phyloP scores from a whole-genome alignment of 1,139 yeast species.

The Geotrichum carabidarum region DNA sequence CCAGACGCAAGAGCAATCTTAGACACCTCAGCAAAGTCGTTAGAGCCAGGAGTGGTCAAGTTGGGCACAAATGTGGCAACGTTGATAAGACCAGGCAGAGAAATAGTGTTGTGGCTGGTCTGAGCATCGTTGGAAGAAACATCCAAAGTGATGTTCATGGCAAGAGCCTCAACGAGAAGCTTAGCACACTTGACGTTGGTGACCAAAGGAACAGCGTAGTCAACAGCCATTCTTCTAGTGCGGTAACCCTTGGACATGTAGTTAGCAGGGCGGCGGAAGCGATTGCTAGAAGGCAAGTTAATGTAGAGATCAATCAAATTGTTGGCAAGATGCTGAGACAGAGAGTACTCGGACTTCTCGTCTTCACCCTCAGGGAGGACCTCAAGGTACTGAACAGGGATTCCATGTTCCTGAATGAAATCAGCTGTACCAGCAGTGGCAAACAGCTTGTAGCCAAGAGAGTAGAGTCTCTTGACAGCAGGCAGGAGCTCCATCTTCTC shows the following conservation, averaged over 20 bases:
- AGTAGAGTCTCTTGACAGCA: slow-evolving; percentile 71
- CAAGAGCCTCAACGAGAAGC: slow-evolving; percentile 85
- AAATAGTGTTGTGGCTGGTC: slow-evolving; percentile 77
- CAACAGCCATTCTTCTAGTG: slow-evolving; percentile 99
- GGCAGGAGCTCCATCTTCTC: slow-evolving; percentile 94
- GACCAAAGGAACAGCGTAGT: slow-evolving; percentile 93
- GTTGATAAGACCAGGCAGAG: slow-evolving; percentile 83
- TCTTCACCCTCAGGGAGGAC: slow-evolving; percentile 52
- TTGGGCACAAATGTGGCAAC: slow-evolving; percentile 76
- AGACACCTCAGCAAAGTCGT: slow-evolving; percentile 59
- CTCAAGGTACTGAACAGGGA: slow-evolving; percentile 94
- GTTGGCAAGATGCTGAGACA: slow-evolving; percentile 94
- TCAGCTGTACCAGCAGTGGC: slow-evolving; percentile 99
- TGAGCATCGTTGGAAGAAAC: slow-evolving; percentile 82
- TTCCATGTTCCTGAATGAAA: slow-evolving; percentile 87
- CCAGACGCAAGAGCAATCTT: slow-evolving; percentile 77
- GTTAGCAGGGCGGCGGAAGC: slow-evolving; percentile 98
- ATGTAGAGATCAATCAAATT: slow-evolving; percentile 93
- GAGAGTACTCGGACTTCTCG: slow-evolving; percentile 88
- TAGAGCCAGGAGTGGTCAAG: slow-evolving; percentile 45
- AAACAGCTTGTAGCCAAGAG: slow-evolving; percentile 82
- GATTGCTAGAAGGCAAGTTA: slow-evolving; percentile 92
- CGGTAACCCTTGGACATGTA: slow-evolving; percentile 96
- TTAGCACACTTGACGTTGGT: slow-evolving; percentile 98
- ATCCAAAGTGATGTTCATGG: slow-evolving; percentile 61